A percentile compares a stretch with the other conserved stretches of the same genome.
Conservation (phyloP, 2,329 filamentous ascomycete genomes). For the Colletotrichum sp. region DNA sequence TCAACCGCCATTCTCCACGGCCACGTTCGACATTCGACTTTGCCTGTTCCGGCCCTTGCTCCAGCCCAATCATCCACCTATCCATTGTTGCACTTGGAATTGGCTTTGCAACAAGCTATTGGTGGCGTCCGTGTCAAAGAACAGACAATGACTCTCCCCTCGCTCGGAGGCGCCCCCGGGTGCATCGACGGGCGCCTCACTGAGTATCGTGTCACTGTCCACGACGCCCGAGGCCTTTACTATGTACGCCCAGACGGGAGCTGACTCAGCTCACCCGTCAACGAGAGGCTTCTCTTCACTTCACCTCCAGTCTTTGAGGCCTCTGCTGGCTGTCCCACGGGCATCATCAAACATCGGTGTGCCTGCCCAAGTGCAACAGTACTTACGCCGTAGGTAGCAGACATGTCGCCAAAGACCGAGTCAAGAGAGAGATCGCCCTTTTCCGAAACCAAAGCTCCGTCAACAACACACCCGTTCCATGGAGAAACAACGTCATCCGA, state of each 20-base stretch:
- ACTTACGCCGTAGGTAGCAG: neutral
- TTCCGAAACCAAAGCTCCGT: neutral
- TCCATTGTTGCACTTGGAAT: neutral
- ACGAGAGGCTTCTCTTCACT: neutral
- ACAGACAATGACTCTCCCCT: neutral
- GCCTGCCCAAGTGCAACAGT: neutral
- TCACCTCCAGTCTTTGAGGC: neutral
- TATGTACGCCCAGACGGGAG: neutral
- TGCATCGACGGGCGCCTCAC: neutral
- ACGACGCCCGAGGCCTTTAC: neutral
- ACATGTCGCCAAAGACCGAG: neutral
- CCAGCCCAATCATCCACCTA: neutral
- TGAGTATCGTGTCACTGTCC: neutral
- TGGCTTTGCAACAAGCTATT: neutral
- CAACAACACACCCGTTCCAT: neutral
- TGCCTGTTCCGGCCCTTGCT: neutral
- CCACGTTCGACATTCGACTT: neutral
- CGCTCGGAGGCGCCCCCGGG: neutral
- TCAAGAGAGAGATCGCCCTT: neutral
- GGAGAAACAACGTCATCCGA: slow-evolving; percentile 16
- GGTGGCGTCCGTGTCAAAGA: neutral
- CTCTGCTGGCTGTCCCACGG: neutral
- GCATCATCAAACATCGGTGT: neutral
- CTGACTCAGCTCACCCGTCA: neutral
- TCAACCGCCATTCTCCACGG: neutral